Conservation (phyloP, 2,329 filamentous ascomycete genomes). For the Pseudofabraea citricarpa region DNA sequence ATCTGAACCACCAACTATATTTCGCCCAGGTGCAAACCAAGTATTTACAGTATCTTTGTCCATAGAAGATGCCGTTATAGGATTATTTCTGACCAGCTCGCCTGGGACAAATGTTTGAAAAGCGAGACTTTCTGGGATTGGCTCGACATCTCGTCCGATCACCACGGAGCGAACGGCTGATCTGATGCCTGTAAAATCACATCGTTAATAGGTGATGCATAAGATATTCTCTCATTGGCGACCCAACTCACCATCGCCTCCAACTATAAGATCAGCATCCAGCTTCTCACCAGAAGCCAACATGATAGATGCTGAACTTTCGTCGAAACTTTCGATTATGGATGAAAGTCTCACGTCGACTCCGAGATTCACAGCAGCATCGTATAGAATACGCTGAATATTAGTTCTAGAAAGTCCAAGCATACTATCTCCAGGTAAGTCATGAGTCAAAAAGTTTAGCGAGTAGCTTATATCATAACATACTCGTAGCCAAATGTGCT, state of each 20-base stretch:
- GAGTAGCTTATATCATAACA: no score
- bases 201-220: neutral
- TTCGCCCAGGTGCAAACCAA: neutral
- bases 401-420: neutral
- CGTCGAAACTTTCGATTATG: slow-evolving; percentile 2
- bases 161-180: neutral
- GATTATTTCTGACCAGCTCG: neutral
- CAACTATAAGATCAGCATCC: slow-evolving; percentile 7
- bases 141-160: neutral
- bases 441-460: neutral
- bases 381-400: slow-evolving; percentile 1
- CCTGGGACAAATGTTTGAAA: neutral
- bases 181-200: slow-evolving; percentile 1
- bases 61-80: neutral
- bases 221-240: neutral
- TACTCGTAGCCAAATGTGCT: neutral
- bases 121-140: neutral
- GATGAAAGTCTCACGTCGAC: slow-evolving; percentile 1
- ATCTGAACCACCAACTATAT: neutral
- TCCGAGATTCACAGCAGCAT: neutral
- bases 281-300: slow-evolving; percentile 3
- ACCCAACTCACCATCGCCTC: slow-evolving; percentile 5
- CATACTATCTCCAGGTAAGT: neutral
- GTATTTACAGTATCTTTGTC: neutral
- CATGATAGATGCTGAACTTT: neutral